These are phyloP conservation scores for Syncephalastrum racemosum DNA, from an alignment of 371 early-diverging fungal species.

Conservation along the genomic window DNA sequence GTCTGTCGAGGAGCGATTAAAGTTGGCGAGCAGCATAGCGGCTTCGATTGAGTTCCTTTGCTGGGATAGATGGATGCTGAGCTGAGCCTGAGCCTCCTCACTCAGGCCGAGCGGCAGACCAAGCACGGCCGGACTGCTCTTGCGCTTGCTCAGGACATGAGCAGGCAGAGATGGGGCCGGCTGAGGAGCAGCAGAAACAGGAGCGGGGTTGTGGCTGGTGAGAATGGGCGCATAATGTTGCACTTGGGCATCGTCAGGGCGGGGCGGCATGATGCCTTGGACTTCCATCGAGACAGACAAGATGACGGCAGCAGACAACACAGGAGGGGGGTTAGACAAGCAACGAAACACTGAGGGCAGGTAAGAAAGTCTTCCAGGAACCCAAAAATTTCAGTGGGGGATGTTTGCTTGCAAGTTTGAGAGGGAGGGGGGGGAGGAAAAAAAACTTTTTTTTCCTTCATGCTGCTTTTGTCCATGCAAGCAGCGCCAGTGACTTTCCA, in stretches of 20 bases:
- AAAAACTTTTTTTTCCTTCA: constrained; percentile 2
- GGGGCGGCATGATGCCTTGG: not conserved
- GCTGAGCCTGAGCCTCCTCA: constrained; percentile 27
- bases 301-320: constrained; percentile 7
- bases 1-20: constrained; percentile 32
- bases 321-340: not conserved
- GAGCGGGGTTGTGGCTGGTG: constrained; percentile 4
- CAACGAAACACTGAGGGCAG: constrained; percentile 3
- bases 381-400: constrained; percentile 1
- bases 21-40: constrained; percentile 50
- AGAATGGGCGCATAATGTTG: constrained; percentile 12
- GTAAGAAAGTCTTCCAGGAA: constrained; percentile 5
- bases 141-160: constrained; percentile 28
- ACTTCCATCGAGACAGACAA: constrained; percentile 2
- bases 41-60: constrained; percentile 54
- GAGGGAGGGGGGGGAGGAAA: not conserved
- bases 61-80: constrained; percentile 39
- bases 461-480: constrained; percentile 2
- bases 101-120: constrained; percentile 39
- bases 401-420: too few species aligned
- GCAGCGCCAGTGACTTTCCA: too few species aligned
- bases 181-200: constrained; percentile 8
- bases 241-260: constrained; percentile 12
- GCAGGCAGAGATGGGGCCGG: constrained; percentile 5
- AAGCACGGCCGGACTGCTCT: constrained; percentile 50